Base-by-base conservation (phyloP, 2,329 filamentous ascomycete genomes). In the Grosmannia serpens region DNA sequence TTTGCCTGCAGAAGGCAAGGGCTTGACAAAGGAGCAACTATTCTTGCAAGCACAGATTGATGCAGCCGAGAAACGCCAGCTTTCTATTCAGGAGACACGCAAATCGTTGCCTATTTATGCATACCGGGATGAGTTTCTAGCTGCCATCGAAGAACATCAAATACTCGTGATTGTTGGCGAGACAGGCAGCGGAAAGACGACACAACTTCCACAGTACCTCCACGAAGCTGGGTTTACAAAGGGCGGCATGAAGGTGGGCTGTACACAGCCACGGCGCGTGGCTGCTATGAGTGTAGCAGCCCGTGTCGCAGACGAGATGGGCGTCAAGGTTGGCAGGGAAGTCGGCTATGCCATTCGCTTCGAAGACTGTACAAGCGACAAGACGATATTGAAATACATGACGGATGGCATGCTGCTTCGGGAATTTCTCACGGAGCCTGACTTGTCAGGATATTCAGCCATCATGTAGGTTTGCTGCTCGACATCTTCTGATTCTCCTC, bases 221-320 rank as follows among this genome's bases (percentile, higher is more conserved):
- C 87, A 95, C 66, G 92, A 97, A 70, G 89, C 89, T 0, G 91
- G 91, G 1, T 95, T 88, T 66, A 95, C 90, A 2, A 90, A 92
- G 67, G 80, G 82, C 26, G 90, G 88, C 7, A 77, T 88, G 71
- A 96, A 92, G 70, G 83, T 99, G 13, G 92, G 89, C 5, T 96
- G 91, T 67, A 99, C 94, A 0, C 94, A 99, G 64, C 94, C 94
- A 5, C 85, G 94, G 65, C 85, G 94, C 76, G 94, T 99, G 13
- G 94, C 94, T 4, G 94, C 94, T 33, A 97, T 97, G 92, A 94
- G 88, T 67, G 92, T 97, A 24, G 92, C 94, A n/a, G 85, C 89
- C 51, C 90, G 94, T 78, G 94, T 99, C 2, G 89, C 92, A 0
- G 91, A 97, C 58, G 94, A 99, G 69, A 88, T 95, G 75, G 91